Evolutionary conservation across 257 asterid genomes (phyloP), one percentile per base, ranked within the genome.

Genomic region (Solanum chiquidenum): DNA sequence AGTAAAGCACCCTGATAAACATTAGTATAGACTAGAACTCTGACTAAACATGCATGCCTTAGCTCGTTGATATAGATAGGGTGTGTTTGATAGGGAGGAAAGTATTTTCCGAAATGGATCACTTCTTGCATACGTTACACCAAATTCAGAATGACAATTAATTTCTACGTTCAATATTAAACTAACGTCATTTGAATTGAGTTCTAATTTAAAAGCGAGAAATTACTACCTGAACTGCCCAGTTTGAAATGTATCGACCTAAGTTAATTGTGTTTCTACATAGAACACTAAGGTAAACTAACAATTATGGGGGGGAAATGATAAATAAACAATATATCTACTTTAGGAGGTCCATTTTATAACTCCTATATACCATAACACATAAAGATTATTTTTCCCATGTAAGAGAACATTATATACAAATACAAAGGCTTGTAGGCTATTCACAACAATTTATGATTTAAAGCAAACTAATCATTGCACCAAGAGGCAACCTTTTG

Each of bases 201-300:
- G 66, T 20, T 58, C 12, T 58, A 58, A 20, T 55, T 20, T 16
- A 6, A 2, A 20, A 55, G 64, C 11, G 2, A 4, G 1, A n/a
- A 0, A 55, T 0, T n/a, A 55, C 10, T 0, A 55, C 2, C 2
- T 20, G 64, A 55, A 5, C 0, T 55, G 5, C 0, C 4, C 10
- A 20, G 5, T 20, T 11, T 55, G n/a, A 55, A 55, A 55, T 55
- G 1, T 55, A 55, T 55, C 5, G 10, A 55, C 0, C 12, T 25
- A 55, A 55, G 11, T 0, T 0, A 55, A 0, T 55, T 20, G 25
- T 55, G 5, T 20, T 20, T 55, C 25, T 20, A 55, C 25, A 20
- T 55, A 7, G 5, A 55, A 55, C 66, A 20, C 66, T 21, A 55
- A 3, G 5, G 25, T 55, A 55, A 7, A 55, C 64, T 55, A 13